A percentile compares a stretch with the other conserved stretches of the same genome.
These are phyloP conservation scores for Coemansia sp. DNA, from an alignment of 192 early-diverging fungal species.

Conservation along the genomic window DNA sequence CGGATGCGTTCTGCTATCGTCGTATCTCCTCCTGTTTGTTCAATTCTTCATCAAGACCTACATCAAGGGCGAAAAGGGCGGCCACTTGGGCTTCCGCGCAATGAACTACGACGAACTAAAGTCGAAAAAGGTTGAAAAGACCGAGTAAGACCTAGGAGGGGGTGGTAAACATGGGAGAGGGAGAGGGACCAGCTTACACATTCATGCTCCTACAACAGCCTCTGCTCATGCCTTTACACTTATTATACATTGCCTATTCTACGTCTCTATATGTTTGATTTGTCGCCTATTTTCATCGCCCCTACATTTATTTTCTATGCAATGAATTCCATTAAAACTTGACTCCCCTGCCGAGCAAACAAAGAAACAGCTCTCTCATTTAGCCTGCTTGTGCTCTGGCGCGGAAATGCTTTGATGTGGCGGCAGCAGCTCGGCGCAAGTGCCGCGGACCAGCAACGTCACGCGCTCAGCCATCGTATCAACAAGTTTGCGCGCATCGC, in stretches of 20 bases:
- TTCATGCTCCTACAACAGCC: too few relatives aligned
- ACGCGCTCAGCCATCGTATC: slow-evolving; percentile 33
- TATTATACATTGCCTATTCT: too few relatives aligned
- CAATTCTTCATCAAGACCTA: slow-evolving; percentile 88
- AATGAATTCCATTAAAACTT: too few relatives aligned
- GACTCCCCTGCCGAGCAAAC: too few relatives aligned
- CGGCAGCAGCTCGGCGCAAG: slow-evolving; percentile 26
- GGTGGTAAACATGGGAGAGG: too few relatives aligned
- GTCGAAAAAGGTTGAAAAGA: slow-evolving; percentile 17
- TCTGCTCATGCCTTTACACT: too few relatives aligned
- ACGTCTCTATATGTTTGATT: too few relatives aligned
- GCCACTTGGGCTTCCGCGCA: slow-evolving; percentile 43
- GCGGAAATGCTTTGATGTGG: background rate
- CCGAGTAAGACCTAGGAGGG: too few relatives aligned
- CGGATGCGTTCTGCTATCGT: slow-evolving; percentile 71
- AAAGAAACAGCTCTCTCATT: background rate
- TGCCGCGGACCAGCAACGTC: slow-evolving; percentile 10
- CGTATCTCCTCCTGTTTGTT: slow-evolving; percentile 83
- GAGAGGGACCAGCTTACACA: too few relatives aligned
- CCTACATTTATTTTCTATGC: too few relatives aligned
- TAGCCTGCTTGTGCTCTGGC: background rate
- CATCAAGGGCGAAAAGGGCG: slow-evolving; percentile 50
- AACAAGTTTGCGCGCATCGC: slow-evolving; percentile 20
- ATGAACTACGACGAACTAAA: slow-evolving; percentile 48
- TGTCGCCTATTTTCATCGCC: too few relatives aligned